These are phyloP conservation scores for Ophiostoma piceae DNA, from an alignment of 2,329 filamentous ascomycete genomes.

Conservation along the genomic window DNA sequence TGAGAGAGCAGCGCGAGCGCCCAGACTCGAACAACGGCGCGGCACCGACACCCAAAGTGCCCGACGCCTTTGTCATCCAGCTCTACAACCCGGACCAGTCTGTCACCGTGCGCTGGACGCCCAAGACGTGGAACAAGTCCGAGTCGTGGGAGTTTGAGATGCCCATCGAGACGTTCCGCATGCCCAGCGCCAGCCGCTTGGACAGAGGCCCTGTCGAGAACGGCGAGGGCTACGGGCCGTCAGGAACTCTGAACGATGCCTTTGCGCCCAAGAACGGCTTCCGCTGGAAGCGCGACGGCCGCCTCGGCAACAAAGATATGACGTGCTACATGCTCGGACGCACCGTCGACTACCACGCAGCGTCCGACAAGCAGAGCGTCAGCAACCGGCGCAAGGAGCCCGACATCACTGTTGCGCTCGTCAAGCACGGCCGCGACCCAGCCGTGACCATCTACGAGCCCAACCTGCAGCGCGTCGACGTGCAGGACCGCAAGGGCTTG, in stretches of 20 bases:
- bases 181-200: slow-evolving; percentile 70
- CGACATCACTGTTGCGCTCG: slow-evolving; percentile 90
- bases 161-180: slow-evolving; percentile 75
- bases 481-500: slow-evolving; percentile 89
- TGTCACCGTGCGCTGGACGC: slow-evolving; percentile 63
- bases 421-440: slow-evolving; percentile 61
- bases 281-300: slow-evolving; percentile 83
- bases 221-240: slow-evolving; percentile 34
- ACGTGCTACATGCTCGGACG: slow-evolving; percentile 76
- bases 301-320: slow-evolving; percentile 72
- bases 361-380: slow-evolving; percentile 47
- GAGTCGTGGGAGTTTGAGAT: slow-evolving; percentile 90
- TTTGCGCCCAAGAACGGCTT: slow-evolving; percentile 72
- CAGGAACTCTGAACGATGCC: background rate
- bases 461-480: slow-evolving; percentile 81
- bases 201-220: slow-evolving; percentile 43
- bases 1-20: slow-evolving; percentile 49
- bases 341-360: background rate
- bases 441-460: slow-evolving; percentile 83
- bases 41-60: slow-evolving; percentile 65
- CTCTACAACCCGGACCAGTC: slow-evolving; percentile 93
- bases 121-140: slow-evolving; percentile 72
- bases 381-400: slow-evolving; percentile 82
- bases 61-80: slow-evolving; percentile 73
- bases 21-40: slow-evolving; percentile 45